Evolutionary conservation across 495 filamentous ascomycete genomes (phyloP), one percentile per base, ranked within the genome.

Genomic region (Neurospora tetraspora): DNA sequence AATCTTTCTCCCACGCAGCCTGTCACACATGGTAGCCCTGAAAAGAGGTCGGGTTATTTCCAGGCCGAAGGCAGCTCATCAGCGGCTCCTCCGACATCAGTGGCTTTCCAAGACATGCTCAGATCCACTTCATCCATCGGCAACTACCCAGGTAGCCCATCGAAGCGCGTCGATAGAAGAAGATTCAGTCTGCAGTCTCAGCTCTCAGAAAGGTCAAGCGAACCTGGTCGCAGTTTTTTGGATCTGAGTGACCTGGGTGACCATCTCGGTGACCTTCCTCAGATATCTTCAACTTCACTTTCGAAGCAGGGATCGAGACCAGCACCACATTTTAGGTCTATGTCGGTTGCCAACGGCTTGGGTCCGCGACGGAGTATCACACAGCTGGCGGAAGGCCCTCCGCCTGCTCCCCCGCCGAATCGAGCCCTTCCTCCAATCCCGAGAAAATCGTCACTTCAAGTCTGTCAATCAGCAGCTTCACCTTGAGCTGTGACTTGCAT

Each of bases 351-450:
- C 9, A 82, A 83, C 65, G 40, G 71, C 38, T 73, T 85, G 14
- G 39, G 71, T 34, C 79, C 81, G 37, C 84, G 88, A 39, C 86
- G 86, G 73, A 90, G 88, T 76, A 83, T 91, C 83, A 87, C 88
- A 5, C 86, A 87, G 8, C 79, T 91, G 39, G 80, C 80, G 1
- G 82, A 87, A 12, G 89, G 88, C 1, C 90, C 89, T 59, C 90
- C 90, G 1, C 85, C 84, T 14, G 87, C 85, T 16, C 90, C 90
- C 14, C 90, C 90, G 18, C 90, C 90, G 12, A 89, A 85, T 23
- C 86, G 85, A 70, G 89, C 90, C 0, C 83, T 92, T 5, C 90
- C 90, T 8, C 88, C 89, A 6, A 83, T 92, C 12, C 90, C 90
- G 14, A 73, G 71, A 20, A 75, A 71, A 40, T 36, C 72, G 23